Percentiles rank a stretch among this genome's conserved stretches.
Evolutionary conservation across 768 basidiomycete species (phyloP).

Genomic region (Termitomyces sp.): DNA sequence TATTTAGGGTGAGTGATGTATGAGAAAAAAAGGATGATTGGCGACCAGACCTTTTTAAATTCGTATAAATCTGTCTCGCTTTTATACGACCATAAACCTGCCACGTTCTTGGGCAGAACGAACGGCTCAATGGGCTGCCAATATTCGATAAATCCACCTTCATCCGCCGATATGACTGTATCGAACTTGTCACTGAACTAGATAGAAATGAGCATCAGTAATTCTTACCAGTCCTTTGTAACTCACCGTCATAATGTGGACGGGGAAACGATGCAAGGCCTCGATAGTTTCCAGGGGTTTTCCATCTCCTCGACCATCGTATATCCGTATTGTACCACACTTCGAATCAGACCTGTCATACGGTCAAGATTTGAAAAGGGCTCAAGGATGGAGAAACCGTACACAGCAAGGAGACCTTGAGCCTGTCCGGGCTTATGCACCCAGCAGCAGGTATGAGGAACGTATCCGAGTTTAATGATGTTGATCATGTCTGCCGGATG

Average conservation of each 20-base stretch:
- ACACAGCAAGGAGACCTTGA: slow-evolving; percentile 86
- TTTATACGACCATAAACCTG: slow-evolving; percentile 87
- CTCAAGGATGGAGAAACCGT: slow-evolving; percentile 18
- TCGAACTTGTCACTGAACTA: slow-evolving; percentile 91
- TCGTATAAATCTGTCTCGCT: slow-evolving; percentile 92
- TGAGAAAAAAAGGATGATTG: neutral
- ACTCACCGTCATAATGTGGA: slow-evolving; percentile 86
- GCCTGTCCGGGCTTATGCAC: slow-evolving; percentile 87
- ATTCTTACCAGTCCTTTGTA: neutral
- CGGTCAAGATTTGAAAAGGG: slow-evolving; percentile 11
- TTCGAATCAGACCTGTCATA: slow-evolving; percentile 67
- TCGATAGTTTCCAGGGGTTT: slow-evolving; percentile 72
- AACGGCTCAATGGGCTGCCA: slow-evolving; percentile 93
- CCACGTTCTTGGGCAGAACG: slow-evolving; percentile 69
- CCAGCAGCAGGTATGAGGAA: slow-evolving; percentile 91
- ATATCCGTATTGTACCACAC: slow-evolving; percentile 76
- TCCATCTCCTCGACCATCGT: slow-evolving; percentile 87
- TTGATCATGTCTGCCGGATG: slow-evolving; percentile 88
- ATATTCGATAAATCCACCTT: slow-evolving; percentile 93
- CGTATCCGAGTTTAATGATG: slow-evolving; percentile 85
- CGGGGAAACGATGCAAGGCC: slow-evolving; percentile 80
- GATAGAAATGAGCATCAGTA: slow-evolving; percentile 2
- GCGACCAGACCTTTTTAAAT: slow-evolving; percentile 80
- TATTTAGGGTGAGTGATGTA: slow-evolving; percentile 23
- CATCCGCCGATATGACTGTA: slow-evolving; percentile 90